A percentile compares a stretch with the other conserved stretches of the same genome.
Evolutionary conservation across 257 asterid species (phyloP).

Genomic region (Solanum tarijense): DNA sequence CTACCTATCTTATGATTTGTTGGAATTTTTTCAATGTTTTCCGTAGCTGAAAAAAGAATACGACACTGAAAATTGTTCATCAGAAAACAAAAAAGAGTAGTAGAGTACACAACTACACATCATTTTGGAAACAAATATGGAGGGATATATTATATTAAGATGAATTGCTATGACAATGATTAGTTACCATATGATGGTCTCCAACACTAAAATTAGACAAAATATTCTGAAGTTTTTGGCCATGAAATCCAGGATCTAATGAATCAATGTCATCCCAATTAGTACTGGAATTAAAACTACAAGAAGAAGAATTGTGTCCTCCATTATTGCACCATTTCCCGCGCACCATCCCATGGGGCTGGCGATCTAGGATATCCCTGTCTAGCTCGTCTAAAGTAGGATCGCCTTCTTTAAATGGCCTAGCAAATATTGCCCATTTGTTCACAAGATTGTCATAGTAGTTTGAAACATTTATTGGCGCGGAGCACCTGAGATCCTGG

Average conservation of each 20-base stretch:
- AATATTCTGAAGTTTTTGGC: conserved; percentile 13
- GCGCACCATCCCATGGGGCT: conserved; percentile 8
- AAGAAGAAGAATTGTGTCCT: neutral
- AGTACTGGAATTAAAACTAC: neutral
- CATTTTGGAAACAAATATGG: neutral
- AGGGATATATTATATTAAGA: neutral
- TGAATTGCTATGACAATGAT: neutral
- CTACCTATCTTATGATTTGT: neutral
- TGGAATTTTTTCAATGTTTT: neutral
- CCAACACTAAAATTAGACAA: conserved; percentile 8
- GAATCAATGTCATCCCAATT: conserved; percentile 27
- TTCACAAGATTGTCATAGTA: neutral
- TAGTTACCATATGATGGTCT: neutral
- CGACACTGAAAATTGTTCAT: neutral
- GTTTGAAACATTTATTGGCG: neutral
- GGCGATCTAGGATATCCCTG: conserved; percentile 18
- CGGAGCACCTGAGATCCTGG: conserved; percentile 17
- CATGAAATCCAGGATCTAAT: conserved; percentile 18
- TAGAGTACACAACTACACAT: neutral
- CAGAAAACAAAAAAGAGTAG: neutral
- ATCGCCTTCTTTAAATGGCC: conserved; percentile 24
- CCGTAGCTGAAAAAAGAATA: neutral
- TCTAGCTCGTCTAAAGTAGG: conserved; percentile 28
- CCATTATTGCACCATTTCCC: conserved; percentile 41
- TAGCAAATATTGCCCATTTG: conserved; percentile 13